Conservation (phyloP, 73 alveolate species). For the Uronychia binucleata region DNA sequence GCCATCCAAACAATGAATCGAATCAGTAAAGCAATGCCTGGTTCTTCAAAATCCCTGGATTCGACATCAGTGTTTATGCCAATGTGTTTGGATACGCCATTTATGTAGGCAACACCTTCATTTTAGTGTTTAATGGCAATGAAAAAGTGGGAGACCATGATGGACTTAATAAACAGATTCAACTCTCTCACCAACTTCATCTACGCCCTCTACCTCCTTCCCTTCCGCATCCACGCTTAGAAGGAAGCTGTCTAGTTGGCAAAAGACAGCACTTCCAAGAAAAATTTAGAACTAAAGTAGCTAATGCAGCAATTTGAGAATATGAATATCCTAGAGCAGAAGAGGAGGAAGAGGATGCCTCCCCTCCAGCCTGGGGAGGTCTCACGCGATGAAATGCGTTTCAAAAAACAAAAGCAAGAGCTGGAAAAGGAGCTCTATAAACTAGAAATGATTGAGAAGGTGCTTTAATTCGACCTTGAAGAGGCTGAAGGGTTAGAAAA, state of each 20-base stretch:
- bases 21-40: background rate
- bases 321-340: conserved; percentile 45
- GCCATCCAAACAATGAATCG: background rate
- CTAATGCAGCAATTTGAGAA: conserved; percentile 79
- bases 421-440: conserved; percentile 73
- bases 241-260: conserved; percentile 1
- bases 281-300: background rate
- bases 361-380: conserved; percentile 90
- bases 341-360: conserved; percentile 84
- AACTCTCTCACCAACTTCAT: conserved; percentile 73
- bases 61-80: conserved; percentile 72
- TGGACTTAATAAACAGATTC: conserved; percentile 79
- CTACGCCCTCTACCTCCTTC: conserved; percentile 80
- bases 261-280: background rate
- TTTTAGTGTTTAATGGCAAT: conserved; percentile 76
- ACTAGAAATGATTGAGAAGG: conserved; percentile 80
- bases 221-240: conserved; percentile 89
- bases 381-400: conserved; percentile 89
- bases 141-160: conserved; percentile 91
- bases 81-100: conserved; percentile 68
- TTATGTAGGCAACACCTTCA: background rate
- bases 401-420: conserved; percentile 80
- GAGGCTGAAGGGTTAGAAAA: conserved; percentile 76
- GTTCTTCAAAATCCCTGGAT: conserved; percentile 29
- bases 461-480: conserved; percentile 72